phyloP scores from a whole-genome alignment of 192 early-diverging fungal genomes.

The Dispira simplex region DNA sequence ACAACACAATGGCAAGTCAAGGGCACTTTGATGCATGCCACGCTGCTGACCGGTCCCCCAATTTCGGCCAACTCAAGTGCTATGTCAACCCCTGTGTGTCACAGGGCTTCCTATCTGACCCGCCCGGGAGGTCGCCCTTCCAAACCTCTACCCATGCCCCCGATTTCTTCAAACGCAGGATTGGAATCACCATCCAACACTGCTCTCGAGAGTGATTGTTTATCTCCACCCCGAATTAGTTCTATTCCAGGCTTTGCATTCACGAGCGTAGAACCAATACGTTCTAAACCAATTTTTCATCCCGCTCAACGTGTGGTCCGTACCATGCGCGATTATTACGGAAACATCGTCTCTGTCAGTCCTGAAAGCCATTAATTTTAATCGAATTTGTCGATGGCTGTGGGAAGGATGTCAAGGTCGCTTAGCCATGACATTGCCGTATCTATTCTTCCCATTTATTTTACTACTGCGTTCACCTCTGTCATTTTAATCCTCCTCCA shows the following conservation, averaged over 20 bases:
- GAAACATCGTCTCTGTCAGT: background rate
- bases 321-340: constrained; percentile 4
- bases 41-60: too few species aligned
- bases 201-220: background rate
- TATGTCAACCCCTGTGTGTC: too few species aligned
- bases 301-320: background rate
- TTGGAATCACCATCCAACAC: background rate
- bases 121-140: background rate
- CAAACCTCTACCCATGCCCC: background rate
- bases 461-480: too few species aligned
- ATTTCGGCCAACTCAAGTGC: too few species aligned
- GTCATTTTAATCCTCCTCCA: too few species aligned
- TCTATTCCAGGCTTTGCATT: background rate
- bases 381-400: too few species aligned
- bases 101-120: background rate
- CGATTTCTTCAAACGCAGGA: background rate
- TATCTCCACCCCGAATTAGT: background rate
- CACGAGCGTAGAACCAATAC: background rate
- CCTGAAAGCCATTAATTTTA: too few species aligned
- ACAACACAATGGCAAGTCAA: too few species aligned
- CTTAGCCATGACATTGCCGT: too few species aligned
- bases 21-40: too few species aligned
- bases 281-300: constrained; percentile 11
- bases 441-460: too few species aligned
- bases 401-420: too few species aligned